Evolutionary conservation across 192 early-diverging fungal genomes (phyloP).

Genomic region (Coemansia sp.): DNA sequence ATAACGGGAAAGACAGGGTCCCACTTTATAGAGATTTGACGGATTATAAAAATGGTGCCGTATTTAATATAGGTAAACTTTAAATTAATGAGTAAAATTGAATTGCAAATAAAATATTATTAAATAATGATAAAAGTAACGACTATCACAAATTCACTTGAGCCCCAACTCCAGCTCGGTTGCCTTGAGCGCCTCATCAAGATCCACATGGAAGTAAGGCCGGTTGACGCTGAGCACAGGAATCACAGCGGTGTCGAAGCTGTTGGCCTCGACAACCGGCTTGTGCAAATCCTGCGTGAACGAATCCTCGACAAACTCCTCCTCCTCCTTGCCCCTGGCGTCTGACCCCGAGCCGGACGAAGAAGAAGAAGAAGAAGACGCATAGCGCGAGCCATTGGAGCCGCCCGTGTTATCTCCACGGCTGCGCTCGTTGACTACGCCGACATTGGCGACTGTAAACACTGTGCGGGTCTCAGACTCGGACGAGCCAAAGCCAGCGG

Average conservation of each 20-base stretch:
- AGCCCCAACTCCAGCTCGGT: slow-evolving; percentile 44
- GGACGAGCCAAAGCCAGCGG: slow-evolving; percentile 48
- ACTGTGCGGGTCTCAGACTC: slow-evolving; percentile 21
- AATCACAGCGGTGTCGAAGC: slow-evolving; percentile 33
- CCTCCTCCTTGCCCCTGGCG: background rate
- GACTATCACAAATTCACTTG: background rate
- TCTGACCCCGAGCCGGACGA: background rate
- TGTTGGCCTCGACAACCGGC: slow-evolving; percentile 3
- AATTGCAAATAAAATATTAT: too few relatives aligned
- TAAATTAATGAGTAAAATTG: too few relatives aligned
- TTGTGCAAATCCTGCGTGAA: slow-evolving; percentile 2
- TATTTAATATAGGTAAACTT: too few relatives aligned
- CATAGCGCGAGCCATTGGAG: background rate
- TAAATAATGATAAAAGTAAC: too few relatives aligned
- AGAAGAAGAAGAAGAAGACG: background rate
- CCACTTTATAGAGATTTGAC: too few relatives aligned
- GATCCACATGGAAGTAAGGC: slow-evolving; percentile 51
- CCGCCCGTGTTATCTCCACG: background rate
- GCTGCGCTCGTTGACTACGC: slow-evolving; percentile 19
- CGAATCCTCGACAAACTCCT: slow-evolving; percentile 7
- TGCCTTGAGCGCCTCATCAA: slow-evolving; percentile 50
- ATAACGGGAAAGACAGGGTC: too few relatives aligned
- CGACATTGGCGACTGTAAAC: slow-evolving; percentile 51
- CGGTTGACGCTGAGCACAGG: slow-evolving; percentile 45
- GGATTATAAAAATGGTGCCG: too few relatives aligned